phyloP scores from a whole-genome alignment of 441 rosid species.

The Gossypium lobatum region DNA sequence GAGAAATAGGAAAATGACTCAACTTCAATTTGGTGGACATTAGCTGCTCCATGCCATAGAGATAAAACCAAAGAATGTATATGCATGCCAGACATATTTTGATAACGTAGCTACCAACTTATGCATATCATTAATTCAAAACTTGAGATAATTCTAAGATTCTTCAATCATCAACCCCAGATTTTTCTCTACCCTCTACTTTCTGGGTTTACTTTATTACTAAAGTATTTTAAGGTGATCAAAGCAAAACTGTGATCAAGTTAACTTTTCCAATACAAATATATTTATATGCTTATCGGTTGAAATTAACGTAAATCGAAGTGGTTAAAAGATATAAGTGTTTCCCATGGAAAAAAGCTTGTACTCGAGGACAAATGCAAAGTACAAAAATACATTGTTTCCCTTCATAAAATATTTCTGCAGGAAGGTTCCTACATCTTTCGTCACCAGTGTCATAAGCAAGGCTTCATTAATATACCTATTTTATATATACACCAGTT shows the following conservation, averaged over 20 bases:
- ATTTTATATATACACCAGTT: background rate
- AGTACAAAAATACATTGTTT: constrained; percentile 26
- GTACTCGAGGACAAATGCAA: constrained; percentile 21
- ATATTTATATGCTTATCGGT: background rate
- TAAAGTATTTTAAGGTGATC: background rate
- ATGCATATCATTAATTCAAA: background rate
- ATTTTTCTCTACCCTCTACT: background rate
- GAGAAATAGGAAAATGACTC: constrained; percentile 6
- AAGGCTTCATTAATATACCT: constrained; percentile 5
- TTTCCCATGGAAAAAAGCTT: constrained; percentile 18
- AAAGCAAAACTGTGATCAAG: background rate
- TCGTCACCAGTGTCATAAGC: constrained; percentile 15
- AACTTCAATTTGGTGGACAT: constrained; percentile 4
- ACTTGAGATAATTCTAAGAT: background rate
- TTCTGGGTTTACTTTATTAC: background rate
- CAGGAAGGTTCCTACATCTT: constrained; percentile 42
- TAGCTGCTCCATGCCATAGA: background rate
- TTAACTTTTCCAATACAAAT: background rate
- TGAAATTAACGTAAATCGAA: constrained; percentile 9
- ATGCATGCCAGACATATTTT: background rate
- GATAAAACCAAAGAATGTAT: constrained; percentile 4
- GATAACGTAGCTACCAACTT: background rate
- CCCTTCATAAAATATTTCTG: constrained; percentile 8
- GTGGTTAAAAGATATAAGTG: constrained; percentile 20
- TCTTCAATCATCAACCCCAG: background rate